Evolutionary conservation across 441 rosid genomes (phyloP), one percentile per base, ranked within the genome.

Genomic region (Corymbia calophylla): DNA sequence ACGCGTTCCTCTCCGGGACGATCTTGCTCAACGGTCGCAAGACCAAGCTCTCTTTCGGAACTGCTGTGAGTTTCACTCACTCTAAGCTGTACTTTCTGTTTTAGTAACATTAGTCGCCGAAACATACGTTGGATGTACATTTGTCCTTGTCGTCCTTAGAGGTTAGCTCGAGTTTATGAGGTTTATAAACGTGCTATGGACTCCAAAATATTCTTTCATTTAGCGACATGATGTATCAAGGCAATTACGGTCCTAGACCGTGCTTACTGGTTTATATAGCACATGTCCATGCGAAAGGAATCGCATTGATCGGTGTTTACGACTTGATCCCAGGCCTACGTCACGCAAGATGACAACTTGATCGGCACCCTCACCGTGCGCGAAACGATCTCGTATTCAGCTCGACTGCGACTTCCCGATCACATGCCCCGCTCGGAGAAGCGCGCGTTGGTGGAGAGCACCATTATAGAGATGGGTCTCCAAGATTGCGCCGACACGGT

Each of bases 301-400:
- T 23, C 51, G n/a, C 51, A 77, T 44, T 77, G 51, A 77, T 77
- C 27, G 51, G 51, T 44, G 53, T 77, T 77, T 2, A 14, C 84
- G 53, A 77, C 84, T 23, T 8, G 84, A 44, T 77, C n/a, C 53
- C 53, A 77, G 99, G 99, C 99, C 13, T 97, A 97, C 87, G 99
- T 97, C 91, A 97, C 99, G 32, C 99, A 97, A 96, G 99, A 97
- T 87, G 99, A 97, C 92, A 97, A 97, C 98, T 92, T 97, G 94
- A 96, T 95, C 51, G 99, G 99, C 9, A 97, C 99, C 51, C 91
- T 97, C 89, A 97, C 99, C 6, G 99, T 97, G 93, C 93, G 99
- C 89, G 99, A 97, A 93, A 97, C 99, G n/a, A 96, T 98, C 44
- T 96, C 95, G n/a, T 98, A 98, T 87, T 98, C 99, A 8, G 99